Percentiles rank a stretch among this genome's conserved stretches.
These are phyloP conservation scores for Actinomucor elegans DNA, from an alignment of 371 early-diverging fungal species.

Conservation along the genomic window DNA sequence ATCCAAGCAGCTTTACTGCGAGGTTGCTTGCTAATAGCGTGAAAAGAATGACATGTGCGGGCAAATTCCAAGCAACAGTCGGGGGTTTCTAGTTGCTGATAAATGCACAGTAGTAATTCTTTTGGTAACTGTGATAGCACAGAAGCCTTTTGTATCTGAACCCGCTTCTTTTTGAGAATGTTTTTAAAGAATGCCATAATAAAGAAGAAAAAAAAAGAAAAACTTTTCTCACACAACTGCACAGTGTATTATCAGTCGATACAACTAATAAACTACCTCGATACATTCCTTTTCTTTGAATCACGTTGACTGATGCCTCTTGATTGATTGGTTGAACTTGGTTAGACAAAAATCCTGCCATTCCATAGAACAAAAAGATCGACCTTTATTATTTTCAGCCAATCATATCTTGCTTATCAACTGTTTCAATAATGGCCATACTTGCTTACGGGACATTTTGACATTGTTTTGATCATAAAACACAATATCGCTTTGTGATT, in stretches of 20 bases:
- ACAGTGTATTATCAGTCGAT: too few species aligned
- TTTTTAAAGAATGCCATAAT: constrained; percentile 3
- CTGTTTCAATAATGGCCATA: constrained; percentile 55
- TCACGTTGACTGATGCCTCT: constrained; percentile 5
- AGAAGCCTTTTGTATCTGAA: neutral
- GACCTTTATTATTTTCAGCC: too few species aligned
- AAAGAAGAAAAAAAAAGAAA: neutral
- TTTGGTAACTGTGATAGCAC: constrained; percentile 13
- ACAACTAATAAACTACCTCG: neutral
- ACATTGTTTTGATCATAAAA: constrained; percentile 55
- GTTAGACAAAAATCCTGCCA: neutral
- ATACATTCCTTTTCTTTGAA: too few species aligned
- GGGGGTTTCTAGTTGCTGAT: constrained; percentile 19
- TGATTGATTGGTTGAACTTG: constrained; percentile 6
- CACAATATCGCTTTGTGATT: constrained; percentile 11
- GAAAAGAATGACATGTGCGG: constrained; percentile 14
- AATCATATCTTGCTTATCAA: constrained; percentile 8
- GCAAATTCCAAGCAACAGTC: constrained; percentile 10
- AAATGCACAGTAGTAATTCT: constrained; percentile 22
- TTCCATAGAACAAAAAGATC: too few species aligned
- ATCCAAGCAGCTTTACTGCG: constrained; percentile 27
- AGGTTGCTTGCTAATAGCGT: neutral
- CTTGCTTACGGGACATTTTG: constrained; percentile 67
- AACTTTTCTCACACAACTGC: neutral
- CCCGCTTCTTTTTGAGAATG: neutral